Conservation (phyloP, 768 basidiomycete species). For the Calocera viscosa region DNA sequence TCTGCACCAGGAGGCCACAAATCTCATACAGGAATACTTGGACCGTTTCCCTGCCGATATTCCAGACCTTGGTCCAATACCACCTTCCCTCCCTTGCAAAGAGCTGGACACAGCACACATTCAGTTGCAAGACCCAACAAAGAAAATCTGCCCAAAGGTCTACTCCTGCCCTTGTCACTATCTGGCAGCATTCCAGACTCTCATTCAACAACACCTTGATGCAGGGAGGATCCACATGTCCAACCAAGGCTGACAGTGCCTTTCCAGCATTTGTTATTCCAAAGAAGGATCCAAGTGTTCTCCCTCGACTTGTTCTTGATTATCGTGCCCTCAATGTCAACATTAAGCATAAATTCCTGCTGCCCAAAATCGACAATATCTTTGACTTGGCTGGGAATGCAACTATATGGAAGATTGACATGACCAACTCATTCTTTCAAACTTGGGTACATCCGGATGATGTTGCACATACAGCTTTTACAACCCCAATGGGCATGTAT, state of each 20-base stretch:
- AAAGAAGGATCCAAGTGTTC: conserved; percentile 21
- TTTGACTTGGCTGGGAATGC: too few relatives aligned
- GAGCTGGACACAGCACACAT: too few relatives aligned
- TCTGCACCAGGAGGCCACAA: too few relatives aligned
- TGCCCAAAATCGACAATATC: conserved; percentile 12
- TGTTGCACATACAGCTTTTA: conserved; percentile 19
- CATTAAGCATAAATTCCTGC: conserved; percentile 25
- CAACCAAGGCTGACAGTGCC: conserved; percentile 12
- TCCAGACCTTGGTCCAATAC: too few relatives aligned
- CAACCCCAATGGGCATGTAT: too few relatives aligned
- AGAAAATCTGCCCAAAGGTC: too few relatives aligned
- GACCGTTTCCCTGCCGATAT: too few relatives aligned
- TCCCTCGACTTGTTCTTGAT: conserved; percentile 31
- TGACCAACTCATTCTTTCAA: conserved; percentile 32
- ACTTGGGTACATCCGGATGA: conserved; percentile 25
- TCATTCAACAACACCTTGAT: conserved; percentile 28
- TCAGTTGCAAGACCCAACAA: too few relatives aligned
- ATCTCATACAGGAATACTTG: too few relatives aligned
- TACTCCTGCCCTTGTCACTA: too few relatives aligned
- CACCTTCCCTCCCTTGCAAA: too few relatives aligned
- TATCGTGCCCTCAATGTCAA: conserved; percentile 27
- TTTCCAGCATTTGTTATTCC: conserved; percentile 23
- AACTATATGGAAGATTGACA: too few relatives aligned
- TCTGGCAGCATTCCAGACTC: conserved; percentile 22
- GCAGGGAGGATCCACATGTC: conserved; percentile 27